Evolutionary conservation across 2,329 filamentous ascomycete genomes (phyloP).

Genomic region (Sporothrix euskadiensis): DNA sequence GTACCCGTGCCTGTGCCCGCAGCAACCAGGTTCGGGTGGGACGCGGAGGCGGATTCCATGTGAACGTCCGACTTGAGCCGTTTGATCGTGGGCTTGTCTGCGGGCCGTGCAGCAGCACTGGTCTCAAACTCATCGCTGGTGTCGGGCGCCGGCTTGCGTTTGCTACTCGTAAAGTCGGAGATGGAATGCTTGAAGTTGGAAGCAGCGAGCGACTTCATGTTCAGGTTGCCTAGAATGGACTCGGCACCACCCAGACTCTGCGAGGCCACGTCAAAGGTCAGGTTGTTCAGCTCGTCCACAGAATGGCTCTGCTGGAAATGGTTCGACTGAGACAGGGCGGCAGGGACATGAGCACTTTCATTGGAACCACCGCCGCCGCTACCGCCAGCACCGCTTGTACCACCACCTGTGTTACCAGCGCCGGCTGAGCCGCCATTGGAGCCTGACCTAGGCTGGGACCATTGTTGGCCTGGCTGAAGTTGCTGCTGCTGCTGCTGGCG

Average conservation of each 20-base stretch:
- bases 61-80: constrained; percentile 54
- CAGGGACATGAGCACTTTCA: constrained; percentile 30
- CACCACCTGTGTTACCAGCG: neutral
- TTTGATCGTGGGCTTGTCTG: constrained; percentile 55
- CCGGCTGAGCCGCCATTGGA: neutral
- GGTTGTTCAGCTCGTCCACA: constrained; percentile 52
- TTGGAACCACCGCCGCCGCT: constrained; percentile 23
- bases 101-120: constrained; percentile 27
- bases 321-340: constrained; percentile 32
- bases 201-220: constrained; percentile 45
- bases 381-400: neutral
- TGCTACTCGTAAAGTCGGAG: constrained; percentile 51
- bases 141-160: constrained; percentile 55
- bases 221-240: constrained; percentile 47
- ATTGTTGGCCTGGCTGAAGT: constrained; percentile 19
- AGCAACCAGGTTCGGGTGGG: neutral
- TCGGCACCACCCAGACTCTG: constrained; percentile 58
- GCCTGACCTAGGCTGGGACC: constrained; percentile 32
- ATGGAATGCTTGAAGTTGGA: constrained; percentile 33
- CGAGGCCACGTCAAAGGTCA: constrained; percentile 55
- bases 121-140: constrained; percentile 54
- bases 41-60: constrained; percentile 39
- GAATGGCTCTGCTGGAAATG: constrained; percentile 42
- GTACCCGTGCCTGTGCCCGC: neutral
- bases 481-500: constrained; percentile 27